These are phyloP conservation scores for Nakazawaea wyomingensis DNA, from an alignment of 805 yeast species.

Conservation along the genomic window DNA sequence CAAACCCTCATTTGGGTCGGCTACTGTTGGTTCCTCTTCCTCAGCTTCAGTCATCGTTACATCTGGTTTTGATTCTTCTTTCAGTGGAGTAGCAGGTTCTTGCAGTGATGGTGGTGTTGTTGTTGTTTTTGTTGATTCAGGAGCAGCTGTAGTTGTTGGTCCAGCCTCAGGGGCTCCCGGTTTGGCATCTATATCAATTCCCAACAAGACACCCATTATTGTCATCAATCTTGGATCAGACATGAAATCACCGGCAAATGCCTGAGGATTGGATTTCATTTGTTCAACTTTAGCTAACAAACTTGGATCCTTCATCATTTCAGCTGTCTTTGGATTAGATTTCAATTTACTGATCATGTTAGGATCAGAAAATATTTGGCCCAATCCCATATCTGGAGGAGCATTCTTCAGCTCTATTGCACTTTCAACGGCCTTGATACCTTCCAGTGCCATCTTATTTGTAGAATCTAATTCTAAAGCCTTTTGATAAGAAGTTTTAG, in stretches of 20 bases:
- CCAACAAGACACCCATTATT: conserved; percentile 79
- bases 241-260: conserved; percentile 63
- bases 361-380: conserved; percentile 77
- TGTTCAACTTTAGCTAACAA: conserved; percentile 64
- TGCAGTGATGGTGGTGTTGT: too few species aligned
- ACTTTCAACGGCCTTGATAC: conserved; percentile 63
- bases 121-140: conserved; percentile 22
- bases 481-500: conserved; percentile 64
- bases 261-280: conserved; percentile 68
- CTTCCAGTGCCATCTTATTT: conserved; percentile 85
- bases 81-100: conserved; percentile 19
- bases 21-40: conserved; percentile 8
- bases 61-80: conserved; percentile 18
- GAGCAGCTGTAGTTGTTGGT: conserved; percentile 17
- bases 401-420: conserved; percentile 35
- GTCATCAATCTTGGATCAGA: conserved; percentile 86
- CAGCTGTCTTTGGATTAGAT: conserved; percentile 82
- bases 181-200: conserved; percentile 58
- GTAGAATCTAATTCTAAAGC: conserved; percentile 76
- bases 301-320: conserved; percentile 80
- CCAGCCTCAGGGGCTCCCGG: conserved; percentile 22
- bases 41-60: conserved; percentile 32
- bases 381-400: conserved; percentile 68
- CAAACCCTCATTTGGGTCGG: conserved; percentile 21
- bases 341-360: conserved; percentile 68